Evolutionary conservation across 495 filamentous ascomycete genomes (phyloP).

Genomic region (Hypoxylon intermedium): DNA sequence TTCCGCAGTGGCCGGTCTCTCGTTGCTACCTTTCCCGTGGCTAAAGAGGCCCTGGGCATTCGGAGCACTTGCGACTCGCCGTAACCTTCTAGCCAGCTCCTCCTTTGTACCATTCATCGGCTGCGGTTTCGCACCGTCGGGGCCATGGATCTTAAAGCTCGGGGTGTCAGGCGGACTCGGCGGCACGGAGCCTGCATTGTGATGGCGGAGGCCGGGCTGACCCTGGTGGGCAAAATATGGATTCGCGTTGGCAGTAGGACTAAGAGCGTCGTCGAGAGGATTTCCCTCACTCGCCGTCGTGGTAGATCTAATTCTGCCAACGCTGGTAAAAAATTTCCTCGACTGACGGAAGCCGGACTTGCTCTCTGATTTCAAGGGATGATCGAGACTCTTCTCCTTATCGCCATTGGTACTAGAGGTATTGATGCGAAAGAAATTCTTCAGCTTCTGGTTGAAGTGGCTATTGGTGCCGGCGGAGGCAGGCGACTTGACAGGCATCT

Average conservation of each 20-base stretch:
- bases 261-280: conserved; percentile 83
- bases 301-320: conserved; percentile 78
- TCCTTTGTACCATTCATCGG: conserved; percentile 84
- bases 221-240: conserved; percentile 98
- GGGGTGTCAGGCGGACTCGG: conserved; percentile 96
- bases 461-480: conserved; percentile 42
- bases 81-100: conserved; percentile 88
- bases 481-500: conserved; percentile 44
- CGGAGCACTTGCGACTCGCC: conserved; percentile 92
- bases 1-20: conserved; percentile 80
- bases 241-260: conserved; percentile 93
- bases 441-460: conserved; percentile 87
- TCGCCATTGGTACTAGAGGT: conserved; percentile 57
- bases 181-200: conserved; percentile 93
- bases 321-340: conserved; percentile 73
- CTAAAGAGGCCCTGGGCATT: conserved; percentile 94
- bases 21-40: conserved; percentile 64
- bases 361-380: conserved; percentile 51
- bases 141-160: conserved; percentile 71
- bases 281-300: conserved; percentile 96
- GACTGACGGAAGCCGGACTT: conserved; percentile 82
- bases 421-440: conserved; percentile 98
- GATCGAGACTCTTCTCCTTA: conserved; percentile 52
- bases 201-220: conserved; percentile 88
- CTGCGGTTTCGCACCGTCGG: conserved; percentile 67